Base-by-base conservation (phyloP, 306 rosid genomes). In the Dryas alaskensis region DNA sequence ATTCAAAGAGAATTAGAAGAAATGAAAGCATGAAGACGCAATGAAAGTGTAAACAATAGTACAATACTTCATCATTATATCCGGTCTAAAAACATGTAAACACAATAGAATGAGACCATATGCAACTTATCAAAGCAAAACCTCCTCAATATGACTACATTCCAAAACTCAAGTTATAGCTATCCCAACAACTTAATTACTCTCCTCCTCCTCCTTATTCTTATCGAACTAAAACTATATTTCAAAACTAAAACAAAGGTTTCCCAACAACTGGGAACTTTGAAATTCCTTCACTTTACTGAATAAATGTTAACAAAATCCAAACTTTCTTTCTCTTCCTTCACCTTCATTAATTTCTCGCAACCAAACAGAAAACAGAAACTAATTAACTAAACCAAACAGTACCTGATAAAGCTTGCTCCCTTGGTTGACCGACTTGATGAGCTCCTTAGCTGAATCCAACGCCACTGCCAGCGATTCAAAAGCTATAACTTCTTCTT, bases 371-470 rank as follows among this genome's bases (percentile, higher is more conserved):
- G 25, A 69, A 67, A 65, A 67, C 45, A 50, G 9, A 31, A 79
- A 72, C 42, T 8, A 19, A 31, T 10, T 27, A 48, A 22, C 4
- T 37, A 44, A 62, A 1, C 7, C 27, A n/a, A 53, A 8, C 59
- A 19, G 67, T 81, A 88, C 98, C 96, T 86, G 98, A 82, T 79
- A 85, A 73, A 94, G 91, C 84, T 94, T 94, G 84, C 99, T 95
- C 71, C 93, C 97, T 14, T 77, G 84, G 75, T 81, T 86, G 65
- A 87, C 87, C 67, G 83, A 79, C 82, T 79, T 71, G n/a, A 92
- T 83, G 79, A 92, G 86, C 59, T 42, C 81, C 75, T 44, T 68
- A 63, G 97, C 83, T 39, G 90, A 90, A 87, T 82, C 89, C 90
- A 95, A 75, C 80, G 90, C 89, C 82, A 72, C 62, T 53, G 76